Percentiles rank a stretch among this genome's conserved stretches.
phyloP scores from a whole-genome alignment of 73 alveolate genomes.

The Paramecium sexaurelia region DNA sequence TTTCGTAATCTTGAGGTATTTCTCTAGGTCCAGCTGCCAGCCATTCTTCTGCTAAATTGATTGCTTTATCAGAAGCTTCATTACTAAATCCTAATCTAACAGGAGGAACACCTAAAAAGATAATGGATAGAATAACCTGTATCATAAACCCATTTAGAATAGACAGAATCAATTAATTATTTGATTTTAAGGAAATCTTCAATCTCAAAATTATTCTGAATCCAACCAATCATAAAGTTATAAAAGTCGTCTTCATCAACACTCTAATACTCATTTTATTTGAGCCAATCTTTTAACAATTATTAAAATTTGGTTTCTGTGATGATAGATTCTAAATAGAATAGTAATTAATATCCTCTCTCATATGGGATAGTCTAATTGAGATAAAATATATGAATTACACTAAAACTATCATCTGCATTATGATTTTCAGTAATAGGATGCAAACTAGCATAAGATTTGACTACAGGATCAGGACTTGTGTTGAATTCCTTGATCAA shows the following conservation, averaged over 20 bases:
- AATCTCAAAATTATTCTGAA: not conserved
- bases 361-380: slow-evolving; percentile 73
- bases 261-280: slow-evolving; percentile 66
- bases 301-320: slow-evolving; percentile 63
- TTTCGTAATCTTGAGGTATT: not conserved
- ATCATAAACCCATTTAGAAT: slow-evolving; percentile 66
- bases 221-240: slow-evolving; percentile 48
- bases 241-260: slow-evolving; percentile 70
- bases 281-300: slow-evolving; percentile 60
- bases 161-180: slow-evolving; percentile 36
- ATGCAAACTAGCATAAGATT: slow-evolving; percentile 68
- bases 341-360: slow-evolving; percentile 72
- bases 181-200: slow-evolving; percentile 8
- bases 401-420: slow-evolving; percentile 80
- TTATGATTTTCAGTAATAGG: slow-evolving; percentile 70
- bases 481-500: not conserved
- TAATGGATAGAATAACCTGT: slow-evolving; percentile 20
- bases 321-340: slow-evolving; percentile 62
- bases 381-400: not conserved
- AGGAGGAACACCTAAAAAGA: slow-evolving; percentile 21
- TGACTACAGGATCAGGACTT: slow-evolving; percentile 26
- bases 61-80: slow-evolving; percentile 52
- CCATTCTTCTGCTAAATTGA: slow-evolving; percentile 70
- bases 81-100: slow-evolving; percentile 45
- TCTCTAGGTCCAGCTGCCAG: slow-evolving; percentile 41